Evolutionary conservation across 164 flowering plant genomes (phyloP), one percentile per base, ranked within the genome.

Genomic region (Vitis rotundifolia): DNA sequence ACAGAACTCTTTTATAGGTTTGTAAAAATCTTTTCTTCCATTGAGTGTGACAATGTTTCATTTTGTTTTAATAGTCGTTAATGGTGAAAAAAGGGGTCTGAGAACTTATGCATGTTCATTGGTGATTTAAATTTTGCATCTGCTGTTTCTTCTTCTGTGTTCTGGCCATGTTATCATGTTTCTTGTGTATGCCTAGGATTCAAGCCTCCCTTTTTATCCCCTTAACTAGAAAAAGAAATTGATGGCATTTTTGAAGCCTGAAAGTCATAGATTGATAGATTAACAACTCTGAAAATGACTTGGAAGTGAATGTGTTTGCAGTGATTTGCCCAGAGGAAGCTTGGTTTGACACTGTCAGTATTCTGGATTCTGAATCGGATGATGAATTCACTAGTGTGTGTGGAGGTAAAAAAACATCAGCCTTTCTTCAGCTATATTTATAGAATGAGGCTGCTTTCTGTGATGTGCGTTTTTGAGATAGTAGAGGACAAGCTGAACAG

Each of bases 321-420:
- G 98, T 76, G 22, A 66, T 75, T 73, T 78, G 82, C 64, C 88
- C 77, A 80, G 97, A 96, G 62, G 99, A 96, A 59, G 80, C 87
- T 51, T 96, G 97, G 97, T 93, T 87, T 78, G 98, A 96, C 78
- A 84, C 98, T 16, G 81, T 83, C 72, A 93, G 98, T 75, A 80
- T 90, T 73, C 66, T 91, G 70, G 99, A 90, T n/a, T 92, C 99
- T 52, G 99, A 96, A 26, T 87, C 97, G 47, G 99, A 95, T 77
- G 99, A 96, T 70, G 99, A 96, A 56, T 93, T 85, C 78, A 77
- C 76, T 59, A 96, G 99, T 76, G 88, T 96, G 63, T 85, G 80
- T 78, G 98, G 91, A 89, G 99, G 98, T 92, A 90, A 74, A 15
- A 51, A 54, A 37, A 14, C n/a, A 14, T 62, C 44, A 11, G 37